Conservation (phyloP, 2,329 filamentous ascomycete genomes). For the Fusarium camptoceras region DNA sequence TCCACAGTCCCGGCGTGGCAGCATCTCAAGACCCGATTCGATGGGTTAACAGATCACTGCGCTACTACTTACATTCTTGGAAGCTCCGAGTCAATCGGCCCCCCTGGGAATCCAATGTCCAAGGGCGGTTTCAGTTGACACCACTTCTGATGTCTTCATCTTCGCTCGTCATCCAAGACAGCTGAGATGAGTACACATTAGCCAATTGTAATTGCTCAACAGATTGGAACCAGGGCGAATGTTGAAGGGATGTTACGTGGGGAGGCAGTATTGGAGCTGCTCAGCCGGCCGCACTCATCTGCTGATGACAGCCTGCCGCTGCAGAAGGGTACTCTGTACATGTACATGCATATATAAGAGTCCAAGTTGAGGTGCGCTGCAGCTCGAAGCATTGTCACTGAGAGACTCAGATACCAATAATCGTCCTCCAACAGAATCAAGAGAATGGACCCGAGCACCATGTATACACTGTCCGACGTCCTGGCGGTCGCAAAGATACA, state of each 20-base stretch:
- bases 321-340: neutral
- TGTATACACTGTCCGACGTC: conserved; percentile 47
- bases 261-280: no score
- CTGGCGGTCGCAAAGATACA: conserved; percentile 51
- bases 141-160: neutral
- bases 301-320: neutral
- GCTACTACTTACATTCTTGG: neutral
- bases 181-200: neutral
- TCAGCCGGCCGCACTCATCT: no score
- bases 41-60: neutral
- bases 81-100: neutral
- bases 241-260: neutral
- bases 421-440: neutral
- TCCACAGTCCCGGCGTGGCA: neutral
- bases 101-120: neutral
- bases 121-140: neutral
- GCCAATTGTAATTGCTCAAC: neutral
- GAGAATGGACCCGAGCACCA: neutral
- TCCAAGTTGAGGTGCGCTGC: neutral
- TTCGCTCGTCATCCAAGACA: neutral
- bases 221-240: neutral
- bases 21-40: neutral
- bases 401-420: accelerated
- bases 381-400: neutral
- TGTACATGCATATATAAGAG: neutral